Percentiles rank a stretch among this genome's conserved stretches.
Evolutionary conservation across 306 rosid genomes (phyloP).

Genomic region (Hippophae rhamnoides): DNA sequence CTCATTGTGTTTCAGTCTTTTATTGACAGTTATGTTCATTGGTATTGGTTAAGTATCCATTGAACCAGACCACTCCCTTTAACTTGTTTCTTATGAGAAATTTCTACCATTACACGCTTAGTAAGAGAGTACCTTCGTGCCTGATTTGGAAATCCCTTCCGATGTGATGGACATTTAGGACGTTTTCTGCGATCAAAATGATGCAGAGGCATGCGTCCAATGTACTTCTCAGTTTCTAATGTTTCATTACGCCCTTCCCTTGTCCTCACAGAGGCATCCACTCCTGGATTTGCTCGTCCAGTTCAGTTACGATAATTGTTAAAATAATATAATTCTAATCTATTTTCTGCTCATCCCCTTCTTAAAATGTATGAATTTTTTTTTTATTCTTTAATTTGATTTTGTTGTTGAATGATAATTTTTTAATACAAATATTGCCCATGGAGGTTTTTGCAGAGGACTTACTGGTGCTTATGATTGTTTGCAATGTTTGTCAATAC

Average conservation of each 20-base stretch:
- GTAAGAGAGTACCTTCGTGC: background rate
- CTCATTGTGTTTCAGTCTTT: background rate
- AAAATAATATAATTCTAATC: no score
- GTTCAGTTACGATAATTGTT: no score
- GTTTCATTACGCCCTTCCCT: background rate
- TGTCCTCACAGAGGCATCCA: background rate
- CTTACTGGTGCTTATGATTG: constrained; percentile 1
- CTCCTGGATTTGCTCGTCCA: background rate
- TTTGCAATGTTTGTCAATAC: background rate
- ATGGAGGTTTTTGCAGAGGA: background rate
- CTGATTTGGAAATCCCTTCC: background rate
- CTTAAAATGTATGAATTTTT: no score
- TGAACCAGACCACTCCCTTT: constrained; percentile 4
- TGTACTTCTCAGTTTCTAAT: background rate
- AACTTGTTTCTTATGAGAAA: background rate
- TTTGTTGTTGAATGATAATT: background rate
- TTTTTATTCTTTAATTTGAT: no score
- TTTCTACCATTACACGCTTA: background rate
- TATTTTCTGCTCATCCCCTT: no score
- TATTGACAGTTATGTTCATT: background rate
- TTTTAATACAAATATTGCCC: background rate
- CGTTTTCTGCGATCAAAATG: background rate
- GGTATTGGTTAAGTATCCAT: background rate
- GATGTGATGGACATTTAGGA: background rate
- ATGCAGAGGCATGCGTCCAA: background rate